Base-by-base conservation (phyloP, 2,329 filamentous ascomycete genomes). In the Ophiostoma pallidulum region DNA sequence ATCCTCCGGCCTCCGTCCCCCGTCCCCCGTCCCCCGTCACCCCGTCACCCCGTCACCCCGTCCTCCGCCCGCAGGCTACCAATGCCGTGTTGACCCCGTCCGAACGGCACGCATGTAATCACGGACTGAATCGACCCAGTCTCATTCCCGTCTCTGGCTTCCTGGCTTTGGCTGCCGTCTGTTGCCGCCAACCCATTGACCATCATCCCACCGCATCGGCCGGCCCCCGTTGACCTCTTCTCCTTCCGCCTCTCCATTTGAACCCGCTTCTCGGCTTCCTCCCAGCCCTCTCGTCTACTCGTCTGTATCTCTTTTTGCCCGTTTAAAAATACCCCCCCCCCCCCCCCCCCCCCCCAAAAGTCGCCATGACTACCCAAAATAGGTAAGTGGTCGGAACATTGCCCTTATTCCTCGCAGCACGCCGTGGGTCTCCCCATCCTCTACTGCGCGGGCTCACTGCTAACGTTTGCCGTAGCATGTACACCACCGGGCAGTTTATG, bases 401-500 rank as follows among this genome's bases (percentile, higher is more conserved):
- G n/a, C n/a, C n/a, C n/a, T n/a, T n/a, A n/a, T n/a, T n/a, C n/a
- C n/a, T n/a, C n/a, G n/a, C n/a, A n/a, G n/a, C n/a, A n/a, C n/a
- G n/a, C n/a, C n/a, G n/a, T n/a, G n/a, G n/a, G n/a, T n/a, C n/a
- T n/a, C n/a, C n/a, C n/a, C n/a, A n/a, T n/a, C n/a, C n/a, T n/a
- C n/a, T n/a, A n/a, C n/a, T n/a, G n/a, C n/a, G n/a, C n/a, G n/a
- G n/a, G n/a, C n/a, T n/a, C n/a, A n/a, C n/a, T n/a, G n/a, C n/a
- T n/a, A 8, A 12, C 6, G 6, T 37, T n/a, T n/a, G n/a, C 13
- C 28, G 14, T 31, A 80, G 75, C 61, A 66, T 75, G 58, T 82
- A 80, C 61, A 68, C 75, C 36, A 69, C 71, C 55, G 77, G 73
- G 59, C 78, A 81, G 65, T 97, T 97, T 71, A 94, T 97, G 86